Conservation (phyloP, 2,329 filamentous ascomycete species). For the Sphaerulina vaccinii region DNA sequence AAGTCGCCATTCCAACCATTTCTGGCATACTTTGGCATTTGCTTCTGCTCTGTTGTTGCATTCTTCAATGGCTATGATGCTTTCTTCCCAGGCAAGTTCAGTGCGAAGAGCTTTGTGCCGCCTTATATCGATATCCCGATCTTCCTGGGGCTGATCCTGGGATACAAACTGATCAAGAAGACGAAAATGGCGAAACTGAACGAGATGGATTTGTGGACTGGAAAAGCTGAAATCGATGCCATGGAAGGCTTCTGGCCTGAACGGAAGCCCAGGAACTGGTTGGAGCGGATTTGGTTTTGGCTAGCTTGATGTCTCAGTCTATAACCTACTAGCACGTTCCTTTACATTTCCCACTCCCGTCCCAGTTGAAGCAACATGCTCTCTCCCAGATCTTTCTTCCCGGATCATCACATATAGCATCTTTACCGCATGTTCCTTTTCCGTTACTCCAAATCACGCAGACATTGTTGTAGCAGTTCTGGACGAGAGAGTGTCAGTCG, state of each 20-base stretch:
- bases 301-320: too few relatives aligned
- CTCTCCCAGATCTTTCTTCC: too few relatives aligned
- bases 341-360: too few relatives aligned
- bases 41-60: conserved; percentile 59
- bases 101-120: conserved; percentile 60
- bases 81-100: conserved; percentile 60
- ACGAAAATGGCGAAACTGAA: conserved; percentile 46
- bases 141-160: conserved; percentile 55
- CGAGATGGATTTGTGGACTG: conserved; percentile 49
- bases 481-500: too few relatives aligned
- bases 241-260: conserved; percentile 12
- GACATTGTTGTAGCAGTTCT: too few relatives aligned
- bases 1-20: conserved; percentile 65
- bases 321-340: too few relatives aligned
- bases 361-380: too few relatives aligned
- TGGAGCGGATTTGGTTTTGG: conserved; percentile 19
- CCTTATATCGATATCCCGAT: conserved; percentile 60
- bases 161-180: conserved; percentile 54
- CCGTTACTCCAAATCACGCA: too few relatives aligned
- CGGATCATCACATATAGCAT: too few relatives aligned
- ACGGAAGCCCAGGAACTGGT: conserved; percentile 12
- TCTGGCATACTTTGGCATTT: conserved; percentile 57
- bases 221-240: conserved; percentile 16
- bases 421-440: too few relatives aligned
- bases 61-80: conserved; percentile 60